These are phyloP conservation scores for Luvunga scandens DNA, from an alignment of 345 rosid genomes.

Conservation along the genomic window DNA sequence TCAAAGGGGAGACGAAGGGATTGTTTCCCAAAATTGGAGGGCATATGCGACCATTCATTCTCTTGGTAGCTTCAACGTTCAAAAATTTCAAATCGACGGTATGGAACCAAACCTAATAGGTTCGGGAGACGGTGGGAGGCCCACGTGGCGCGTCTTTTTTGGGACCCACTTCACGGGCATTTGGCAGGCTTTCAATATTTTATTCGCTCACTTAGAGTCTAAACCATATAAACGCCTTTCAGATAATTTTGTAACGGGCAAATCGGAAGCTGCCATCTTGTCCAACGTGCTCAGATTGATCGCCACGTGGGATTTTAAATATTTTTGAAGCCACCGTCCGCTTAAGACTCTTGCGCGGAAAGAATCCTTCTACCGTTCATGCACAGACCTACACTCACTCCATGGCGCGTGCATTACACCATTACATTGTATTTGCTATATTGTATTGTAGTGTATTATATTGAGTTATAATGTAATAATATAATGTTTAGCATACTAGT, in stretches of 20 bases:
- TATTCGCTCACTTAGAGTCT: not conserved
- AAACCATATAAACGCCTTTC: not conserved
- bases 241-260: not conserved
- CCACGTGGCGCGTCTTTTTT: constrained; percentile 32
- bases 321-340: not conserved
- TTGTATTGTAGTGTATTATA: no score
- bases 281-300: accelerated
- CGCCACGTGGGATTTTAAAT: not conserved
- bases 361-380: not conserved
- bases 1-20: not conserved
- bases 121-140: constrained; percentile 25
- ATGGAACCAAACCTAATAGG: constrained; percentile 27
- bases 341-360: not conserved
- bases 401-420: constrained; percentile 15
- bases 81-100: constrained; percentile 34
- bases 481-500: no score
- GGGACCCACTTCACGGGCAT: constrained; percentile 49
- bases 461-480: no score
- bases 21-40: not conserved
- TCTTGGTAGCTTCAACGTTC: constrained; percentile 30
- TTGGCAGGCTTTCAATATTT: constrained; percentile 17
- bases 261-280: constrained; percentile 7
- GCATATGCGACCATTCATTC: not conserved
- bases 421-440: no score
- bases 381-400: not conserved